Evolutionary conservation across 1,284 basidiomycete genomes (phyloP), one percentile per base, ranked within the genome.

Genomic region (Trichosporon sp.): DNA sequence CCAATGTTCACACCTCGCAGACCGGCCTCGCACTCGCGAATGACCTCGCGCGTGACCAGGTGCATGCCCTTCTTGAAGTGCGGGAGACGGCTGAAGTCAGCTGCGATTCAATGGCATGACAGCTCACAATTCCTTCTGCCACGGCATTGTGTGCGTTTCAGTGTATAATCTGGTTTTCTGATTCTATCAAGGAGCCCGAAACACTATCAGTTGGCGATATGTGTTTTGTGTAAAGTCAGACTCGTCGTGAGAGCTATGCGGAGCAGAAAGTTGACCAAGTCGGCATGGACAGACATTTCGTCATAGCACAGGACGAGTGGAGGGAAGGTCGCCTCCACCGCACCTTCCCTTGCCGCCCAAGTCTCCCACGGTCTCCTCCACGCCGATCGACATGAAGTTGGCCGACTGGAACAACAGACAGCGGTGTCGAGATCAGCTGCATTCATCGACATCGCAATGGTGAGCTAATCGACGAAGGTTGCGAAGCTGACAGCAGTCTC

Each of bases 121-220:
- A 14, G 66, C 76, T 86, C 57, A 78, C 78, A 96, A 94, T 7
- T 88, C 88, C 78, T 89, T 93, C 77, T 96, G 94, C 91, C 92
- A 95, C 63, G 88, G 90, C 93, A 96, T 94, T 19, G 44, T 75
- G 49, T 29, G 25, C 19, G 19, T 19, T 6, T 57, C 31, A 23
- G 6, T 37, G 25, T 52, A 23, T 46, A 9, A n/a, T n/a, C n/a
- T n/a, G n/a, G n/a, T n/a, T n/a, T n/a, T n/a, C n/a, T n/a, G n/a
- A n/a, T n/a, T n/a, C n/a, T n/a, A n/a, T n/a, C n/a, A n/a, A n/a
- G n/a, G n/a, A n/a, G n/a, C n/a, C n/a, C n/a, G n/a, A n/a, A n/a
- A n/a, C n/a, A n/a, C n/a, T n/a, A 23, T 21, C 19, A 23, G 19
- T n/a, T 8, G 19, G 16, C 19, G 9, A 23, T 8, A 21, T 25